Evolutionary conservation across 768 basidiomycete species (phyloP), one percentile per base, ranked within the genome.

Genomic region (Kwoniella sp.): DNA sequence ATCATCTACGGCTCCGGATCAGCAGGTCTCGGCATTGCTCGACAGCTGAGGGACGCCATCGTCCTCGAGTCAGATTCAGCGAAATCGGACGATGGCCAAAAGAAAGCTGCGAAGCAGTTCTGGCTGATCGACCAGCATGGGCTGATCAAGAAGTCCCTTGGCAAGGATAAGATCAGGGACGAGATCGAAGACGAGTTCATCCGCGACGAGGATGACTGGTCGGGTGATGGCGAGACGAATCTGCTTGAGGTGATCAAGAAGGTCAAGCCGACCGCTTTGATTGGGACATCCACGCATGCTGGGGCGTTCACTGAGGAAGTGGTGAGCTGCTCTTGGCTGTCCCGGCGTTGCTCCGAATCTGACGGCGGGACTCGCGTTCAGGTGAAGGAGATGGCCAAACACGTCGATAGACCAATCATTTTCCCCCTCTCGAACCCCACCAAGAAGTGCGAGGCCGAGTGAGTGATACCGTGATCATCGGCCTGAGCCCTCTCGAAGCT

Each of bases 341-440:
- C 8, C 15, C 31, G 31, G 31, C 31, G 31, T 32, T 8, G 31
- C 31, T 8, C 9, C 31, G 8, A 23, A 6, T 10, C 45, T 42
- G 49, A 6, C 5, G 36, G 22, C 7, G 20, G 8, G 25, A 26
- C 22, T 8, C 3, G 5, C 12, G 22, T 29, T 8, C 29, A 69
- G 67, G 51, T 75, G 40, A 62, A 62, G 50, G 76, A 76, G 62
- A 77, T 91, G 87, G 78, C 80, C 25, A 81, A 80, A 57, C 77
- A 80, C 43, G 80, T 80, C 34, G 84, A 86, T 20, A 76, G 85
- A 53, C 89, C 89, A 0, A 85, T 90, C 63, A 87, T 92, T 57
- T 79, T 90, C 63, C 87, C 89, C 50, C 78, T 92, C 38, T 85
- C 83, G 33, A 92, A 92, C 73, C 89, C 89, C 2, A 88, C 84